Conservation (phyloP, 2,329 filamentous ascomycete species). For the Hymenoscyphus fraxineus region DNA sequence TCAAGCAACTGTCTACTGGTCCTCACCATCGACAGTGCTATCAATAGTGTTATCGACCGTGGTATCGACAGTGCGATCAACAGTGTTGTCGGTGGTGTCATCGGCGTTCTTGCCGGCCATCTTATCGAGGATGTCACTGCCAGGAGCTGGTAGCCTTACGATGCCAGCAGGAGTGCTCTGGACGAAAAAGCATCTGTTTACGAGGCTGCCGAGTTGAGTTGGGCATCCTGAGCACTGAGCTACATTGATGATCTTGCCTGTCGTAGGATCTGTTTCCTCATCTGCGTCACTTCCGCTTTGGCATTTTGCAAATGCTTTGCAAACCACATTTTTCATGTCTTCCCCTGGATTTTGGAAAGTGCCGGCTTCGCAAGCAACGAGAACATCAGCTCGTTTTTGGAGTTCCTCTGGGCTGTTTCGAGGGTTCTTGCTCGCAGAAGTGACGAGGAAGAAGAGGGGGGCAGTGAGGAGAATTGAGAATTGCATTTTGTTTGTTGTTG, state of each 20-base stretch:
- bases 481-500: background rate
- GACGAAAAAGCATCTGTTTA: background rate
- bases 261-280: background rate
- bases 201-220: background rate
- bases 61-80: no score
- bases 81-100: no score
- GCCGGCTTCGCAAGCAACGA: background rate
- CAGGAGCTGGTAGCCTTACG: no score
- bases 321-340: background rate
- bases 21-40: no score
- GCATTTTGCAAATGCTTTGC: background rate
- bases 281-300: background rate
- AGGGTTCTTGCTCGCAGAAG: background rate
- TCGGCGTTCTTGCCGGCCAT: no score
- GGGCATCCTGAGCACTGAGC: background rate
- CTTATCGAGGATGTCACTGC: background rate
- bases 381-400: background rate
- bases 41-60: no score
- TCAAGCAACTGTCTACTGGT: no score
- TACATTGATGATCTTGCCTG: background rate
- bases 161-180: background rate
- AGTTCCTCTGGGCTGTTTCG: background rate
- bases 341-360: background rate
- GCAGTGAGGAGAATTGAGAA: background rate
- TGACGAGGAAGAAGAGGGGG: background rate